These are phyloP conservation scores for Hirsutella rhossiliensis DNA, from an alignment of 2,329 filamentous ascomycete genomes.

Conservation along the genomic window DNA sequence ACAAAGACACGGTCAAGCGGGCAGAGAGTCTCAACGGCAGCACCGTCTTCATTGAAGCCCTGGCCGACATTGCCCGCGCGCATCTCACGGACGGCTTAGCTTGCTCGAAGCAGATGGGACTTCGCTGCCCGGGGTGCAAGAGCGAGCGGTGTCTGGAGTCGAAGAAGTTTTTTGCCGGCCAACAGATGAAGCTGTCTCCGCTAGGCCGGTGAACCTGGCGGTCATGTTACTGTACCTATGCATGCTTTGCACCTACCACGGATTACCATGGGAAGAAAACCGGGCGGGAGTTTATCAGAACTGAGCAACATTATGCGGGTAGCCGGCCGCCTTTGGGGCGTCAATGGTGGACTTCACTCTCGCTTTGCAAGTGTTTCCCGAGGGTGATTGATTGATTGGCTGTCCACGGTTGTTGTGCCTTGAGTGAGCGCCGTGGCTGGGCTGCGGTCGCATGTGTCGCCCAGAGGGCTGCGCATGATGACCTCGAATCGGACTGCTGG, in stretches of 20 bases:
- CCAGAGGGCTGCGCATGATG: too few species aligned
- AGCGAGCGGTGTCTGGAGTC: constrained; percentile 77
- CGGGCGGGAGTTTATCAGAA: too few species aligned
- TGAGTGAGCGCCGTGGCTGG: too few species aligned
- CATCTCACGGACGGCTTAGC: constrained; percentile 59
- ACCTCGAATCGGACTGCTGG: too few species aligned
- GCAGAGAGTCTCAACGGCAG: constrained; percentile 88
- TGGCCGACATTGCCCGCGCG: constrained; percentile 74
- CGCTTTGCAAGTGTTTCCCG: too few species aligned
- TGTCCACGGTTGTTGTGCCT: too few species aligned
- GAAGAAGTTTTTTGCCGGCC: constrained; percentile 51
- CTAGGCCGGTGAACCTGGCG: background rate
- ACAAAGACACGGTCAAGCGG: constrained; percentile 71
- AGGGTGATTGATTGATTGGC: too few species aligned
- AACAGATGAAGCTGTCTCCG: constrained; percentile 16
- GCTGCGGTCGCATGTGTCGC: too few species aligned
- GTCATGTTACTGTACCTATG: background rate
- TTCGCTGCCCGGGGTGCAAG: constrained; percentile 88
- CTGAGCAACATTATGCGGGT: too few species aligned
- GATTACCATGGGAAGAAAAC: background rate
- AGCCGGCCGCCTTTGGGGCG: too few species aligned
- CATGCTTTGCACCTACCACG: background rate
- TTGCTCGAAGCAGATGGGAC: constrained; percentile 74
- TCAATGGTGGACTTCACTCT: too few species aligned
- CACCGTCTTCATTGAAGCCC: constrained; percentile 76